Conservation (phyloP, 2,329 filamentous ascomycete genomes). For the Trichophyton benhamiae region DNA sequence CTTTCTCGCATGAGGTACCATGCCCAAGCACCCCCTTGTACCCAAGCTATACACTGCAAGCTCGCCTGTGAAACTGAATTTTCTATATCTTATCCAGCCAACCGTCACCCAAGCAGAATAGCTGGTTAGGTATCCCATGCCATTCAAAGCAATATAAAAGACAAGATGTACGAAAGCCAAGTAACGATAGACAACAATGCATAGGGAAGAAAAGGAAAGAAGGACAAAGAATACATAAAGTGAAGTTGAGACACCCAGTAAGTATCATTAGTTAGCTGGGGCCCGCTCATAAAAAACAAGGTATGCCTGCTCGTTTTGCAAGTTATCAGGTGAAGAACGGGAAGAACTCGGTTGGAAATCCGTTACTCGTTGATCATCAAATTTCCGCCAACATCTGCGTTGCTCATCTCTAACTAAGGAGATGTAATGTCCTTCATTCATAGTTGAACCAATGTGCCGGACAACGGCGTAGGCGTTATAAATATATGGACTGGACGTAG, state of each 20-base stretch:
- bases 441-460: conserved; percentile 56
- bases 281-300: conserved; percentile 51
- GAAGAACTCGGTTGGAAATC: conserved; percentile 47
- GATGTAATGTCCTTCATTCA: conserved; percentile 69
- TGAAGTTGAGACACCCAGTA: not conserved
- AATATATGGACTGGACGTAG: conserved; percentile 44
- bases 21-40: not conserved
- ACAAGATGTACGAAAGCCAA: not conserved
- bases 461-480: conserved; percentile 85
- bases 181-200: not conserved
- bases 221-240: not conserved
- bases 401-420: conserved; percentile 52
- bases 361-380: conserved; percentile 45
- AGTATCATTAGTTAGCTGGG: conserved; percentile 26
- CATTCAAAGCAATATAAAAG: not conserved
- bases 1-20: not conserved
- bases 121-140: not conserved
- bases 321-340: conserved; percentile 31
- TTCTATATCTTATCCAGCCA: not conserved
- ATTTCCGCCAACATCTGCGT: conserved; percentile 47
- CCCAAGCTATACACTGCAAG: not conserved
- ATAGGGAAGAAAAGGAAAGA: not conserved
- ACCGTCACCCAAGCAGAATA: not conserved
- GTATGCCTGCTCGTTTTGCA: conserved; percentile 54
- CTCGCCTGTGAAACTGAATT: not conserved